Evolutionary conservation across 805 yeast species (phyloP).

Genomic region (Deakozyma indianensis): DNA sequence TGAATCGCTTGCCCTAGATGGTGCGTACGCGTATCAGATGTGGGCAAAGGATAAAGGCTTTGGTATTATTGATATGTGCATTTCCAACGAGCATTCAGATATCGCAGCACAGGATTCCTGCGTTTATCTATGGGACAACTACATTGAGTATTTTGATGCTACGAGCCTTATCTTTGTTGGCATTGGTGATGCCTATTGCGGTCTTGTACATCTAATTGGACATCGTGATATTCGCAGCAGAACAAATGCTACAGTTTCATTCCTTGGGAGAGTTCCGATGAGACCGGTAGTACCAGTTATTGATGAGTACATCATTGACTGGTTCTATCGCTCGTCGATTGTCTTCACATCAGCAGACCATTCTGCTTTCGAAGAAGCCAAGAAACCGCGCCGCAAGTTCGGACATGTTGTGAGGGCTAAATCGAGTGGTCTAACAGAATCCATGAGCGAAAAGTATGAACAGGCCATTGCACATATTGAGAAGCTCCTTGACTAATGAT

Average conservation of each 20-base stretch:
- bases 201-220: slow-evolving; percentile 76
- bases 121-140: slow-evolving; percentile 81
- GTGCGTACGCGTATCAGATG: slow-evolving; percentile 52
- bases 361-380: background rate
- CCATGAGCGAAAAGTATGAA: background rate
- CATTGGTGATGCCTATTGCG: slow-evolving; percentile 77
- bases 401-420: background rate
- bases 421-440: background rate
- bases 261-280: slow-evolving; percentile 52
- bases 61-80: slow-evolving; percentile 73
- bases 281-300: slow-evolving; percentile 72
- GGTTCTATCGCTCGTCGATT: slow-evolving; percentile 80
- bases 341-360: slow-evolving; percentile 65
- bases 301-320: slow-evolving; percentile 80
- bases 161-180: slow-evolving; percentile 69
- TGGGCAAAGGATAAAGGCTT: slow-evolving; percentile 48
- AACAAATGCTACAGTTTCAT: slow-evolving; percentile 58
- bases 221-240: slow-evolving; percentile 56
- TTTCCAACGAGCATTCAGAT: slow-evolving; percentile 52
- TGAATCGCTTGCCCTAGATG: slow-evolving; percentile 62
- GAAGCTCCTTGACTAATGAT: background rate
- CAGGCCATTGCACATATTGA: background rate
- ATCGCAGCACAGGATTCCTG: slow-evolving; percentile 63
- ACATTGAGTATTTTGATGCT: slow-evolving; percentile 59
- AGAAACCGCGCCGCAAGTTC: background rate